Percentiles rank a stretch among this genome's conserved stretches.
These are phyloP conservation scores for Exobasidium cylindrosporum DNA, from an alignment of 1,284 basidiomycete species.

Conservation along the genomic window DNA sequence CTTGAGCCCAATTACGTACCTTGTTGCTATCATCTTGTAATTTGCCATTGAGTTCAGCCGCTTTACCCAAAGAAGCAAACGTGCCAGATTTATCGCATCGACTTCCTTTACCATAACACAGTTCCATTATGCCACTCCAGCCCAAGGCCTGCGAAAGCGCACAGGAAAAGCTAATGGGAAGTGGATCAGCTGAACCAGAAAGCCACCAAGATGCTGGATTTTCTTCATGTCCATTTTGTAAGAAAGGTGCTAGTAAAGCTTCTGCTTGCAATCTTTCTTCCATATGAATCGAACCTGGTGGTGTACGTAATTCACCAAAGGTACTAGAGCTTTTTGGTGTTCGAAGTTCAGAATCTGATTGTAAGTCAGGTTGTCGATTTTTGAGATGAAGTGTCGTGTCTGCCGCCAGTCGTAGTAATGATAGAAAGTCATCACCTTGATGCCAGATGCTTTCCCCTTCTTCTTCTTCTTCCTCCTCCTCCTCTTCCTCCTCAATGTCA, in stretches of 20 bases:
- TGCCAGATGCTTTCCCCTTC: not conserved
- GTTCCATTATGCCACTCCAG: constrained; percentile 50
- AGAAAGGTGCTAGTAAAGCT: constrained; percentile 5
- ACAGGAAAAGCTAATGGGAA: constrained; percentile 34
- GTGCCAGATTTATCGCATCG: constrained; percentile 24
- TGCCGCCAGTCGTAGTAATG: constrained; percentile 17
- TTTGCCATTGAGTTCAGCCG: constrained; percentile 38
- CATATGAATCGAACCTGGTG: constrained; percentile 5
- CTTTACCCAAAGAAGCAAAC: constrained; percentile 36
- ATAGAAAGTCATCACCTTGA: constrained; percentile 22
- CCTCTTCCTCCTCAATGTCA: constrained; percentile 10
- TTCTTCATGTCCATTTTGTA: not conserved
- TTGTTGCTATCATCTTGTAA: constrained; percentile 10
- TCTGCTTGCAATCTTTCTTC: not conserved
- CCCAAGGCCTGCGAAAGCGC: constrained; percentile 45
- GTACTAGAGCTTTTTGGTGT: not conserved
- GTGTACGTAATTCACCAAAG: not conserved
- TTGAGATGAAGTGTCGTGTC: constrained; percentile 5
- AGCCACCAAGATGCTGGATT: constrained; percentile 35
- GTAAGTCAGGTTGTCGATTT: constrained; percentile 14
- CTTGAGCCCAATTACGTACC: constrained; percentile 13
- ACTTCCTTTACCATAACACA: constrained; percentile 49
- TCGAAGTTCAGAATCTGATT: not conserved
- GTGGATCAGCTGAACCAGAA: constrained; percentile 39
- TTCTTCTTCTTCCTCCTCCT: constrained; percentile 22